These are phyloP conservation scores for Phytophthora litchii DNA, from an alignment of 352 stramenopile species.

Conservation along the genomic window DNA sequence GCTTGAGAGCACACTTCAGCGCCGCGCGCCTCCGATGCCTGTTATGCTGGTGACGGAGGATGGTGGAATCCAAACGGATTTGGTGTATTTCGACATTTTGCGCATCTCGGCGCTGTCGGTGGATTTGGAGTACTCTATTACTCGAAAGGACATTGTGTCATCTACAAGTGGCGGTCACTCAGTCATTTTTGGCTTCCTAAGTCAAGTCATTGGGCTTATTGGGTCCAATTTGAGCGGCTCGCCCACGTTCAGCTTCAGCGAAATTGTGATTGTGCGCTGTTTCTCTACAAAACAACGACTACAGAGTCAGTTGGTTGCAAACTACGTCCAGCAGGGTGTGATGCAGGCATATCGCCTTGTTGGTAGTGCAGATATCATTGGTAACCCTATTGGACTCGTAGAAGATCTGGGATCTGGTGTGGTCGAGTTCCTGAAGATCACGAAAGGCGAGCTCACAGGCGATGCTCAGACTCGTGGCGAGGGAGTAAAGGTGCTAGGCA, in stretches of 20 bases:
- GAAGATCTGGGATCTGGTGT: constrained; percentile 88
- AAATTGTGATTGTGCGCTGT: constrained; percentile 85
- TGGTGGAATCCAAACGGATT: constrained; percentile 73
- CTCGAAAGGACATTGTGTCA: constrained; percentile 81
- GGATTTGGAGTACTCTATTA: constrained; percentile 87
- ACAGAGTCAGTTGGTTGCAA: constrained; percentile 80
- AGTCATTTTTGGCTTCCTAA: constrained; percentile 80
- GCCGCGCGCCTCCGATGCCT: constrained; percentile 66
- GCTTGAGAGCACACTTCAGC: constrained; percentile 63
- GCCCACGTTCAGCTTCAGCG: constrained; percentile 82
- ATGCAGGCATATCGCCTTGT: constrained; percentile 86
- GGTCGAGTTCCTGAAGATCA: constrained; percentile 89
- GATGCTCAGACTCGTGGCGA: constrained; percentile 84
- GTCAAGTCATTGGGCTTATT: constrained; percentile 81
- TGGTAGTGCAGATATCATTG: constrained; percentile 86
- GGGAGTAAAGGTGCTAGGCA: constrained; percentile 86
- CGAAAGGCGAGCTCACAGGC: constrained; percentile 83
- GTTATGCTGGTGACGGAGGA: constrained; percentile 57
- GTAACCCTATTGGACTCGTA: constrained; percentile 86
- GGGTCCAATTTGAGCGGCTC: constrained; percentile 87
- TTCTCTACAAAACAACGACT: constrained; percentile 84
- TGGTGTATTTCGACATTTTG: constrained; percentile 86
- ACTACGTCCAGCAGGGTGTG: constrained; percentile 84
- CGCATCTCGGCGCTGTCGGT: constrained; percentile 74
- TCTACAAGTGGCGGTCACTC: constrained; percentile 68